phyloP scores from a whole-genome alignment of 257 asterid genomes.

The Vinca minor region DNA sequence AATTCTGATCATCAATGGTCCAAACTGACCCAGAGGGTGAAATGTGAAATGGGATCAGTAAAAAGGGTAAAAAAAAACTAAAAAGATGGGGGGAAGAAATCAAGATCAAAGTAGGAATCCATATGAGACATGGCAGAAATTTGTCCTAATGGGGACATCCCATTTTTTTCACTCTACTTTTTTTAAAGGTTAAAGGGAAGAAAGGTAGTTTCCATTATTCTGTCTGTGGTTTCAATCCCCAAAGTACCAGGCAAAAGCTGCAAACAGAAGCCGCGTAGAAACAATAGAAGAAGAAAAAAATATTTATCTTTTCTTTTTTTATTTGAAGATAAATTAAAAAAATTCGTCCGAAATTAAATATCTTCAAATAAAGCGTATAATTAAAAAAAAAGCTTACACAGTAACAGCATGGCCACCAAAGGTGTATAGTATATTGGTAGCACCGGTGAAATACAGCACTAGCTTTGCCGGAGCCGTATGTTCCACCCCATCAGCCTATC shows the following conservation, averaged over 20 bases:
- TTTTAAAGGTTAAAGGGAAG: conserved; percentile 18
- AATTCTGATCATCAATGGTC: neutral
- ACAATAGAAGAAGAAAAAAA: conserved; percentile 20
- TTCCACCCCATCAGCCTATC: conserved; percentile 55
- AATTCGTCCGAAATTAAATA: too few relatives aligned
- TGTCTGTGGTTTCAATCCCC: conserved; percentile 31
- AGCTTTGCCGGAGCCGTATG: conserved; percentile 73
- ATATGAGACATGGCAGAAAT: neutral
- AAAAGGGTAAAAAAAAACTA: too few relatives aligned
- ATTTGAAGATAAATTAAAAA: too few relatives aligned
- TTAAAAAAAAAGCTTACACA: conserved; percentile 53
- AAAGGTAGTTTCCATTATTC: conserved; percentile 25
- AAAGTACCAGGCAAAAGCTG: conserved; percentile 80
- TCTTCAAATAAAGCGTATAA: too few relatives aligned
- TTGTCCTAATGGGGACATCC: too few relatives aligned
- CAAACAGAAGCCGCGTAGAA: conserved; percentile 46
- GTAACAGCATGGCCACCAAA: conserved; percentile 99
- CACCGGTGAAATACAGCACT: conserved; percentile 89
- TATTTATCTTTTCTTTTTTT: too few relatives aligned
- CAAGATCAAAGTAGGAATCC: neutral
- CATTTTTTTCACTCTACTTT: too few relatives aligned
- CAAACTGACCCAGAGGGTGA: neutral
- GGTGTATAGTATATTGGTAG: conserved; percentile 87
- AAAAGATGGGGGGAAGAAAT: too few relatives aligned
- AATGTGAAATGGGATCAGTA: too few relatives aligned